A percentile compares a stretch with the other conserved stretches of the same genome.
phyloP scores from a whole-genome alignment of 164 flowering plant species.

The Stephania japonica region DNA sequence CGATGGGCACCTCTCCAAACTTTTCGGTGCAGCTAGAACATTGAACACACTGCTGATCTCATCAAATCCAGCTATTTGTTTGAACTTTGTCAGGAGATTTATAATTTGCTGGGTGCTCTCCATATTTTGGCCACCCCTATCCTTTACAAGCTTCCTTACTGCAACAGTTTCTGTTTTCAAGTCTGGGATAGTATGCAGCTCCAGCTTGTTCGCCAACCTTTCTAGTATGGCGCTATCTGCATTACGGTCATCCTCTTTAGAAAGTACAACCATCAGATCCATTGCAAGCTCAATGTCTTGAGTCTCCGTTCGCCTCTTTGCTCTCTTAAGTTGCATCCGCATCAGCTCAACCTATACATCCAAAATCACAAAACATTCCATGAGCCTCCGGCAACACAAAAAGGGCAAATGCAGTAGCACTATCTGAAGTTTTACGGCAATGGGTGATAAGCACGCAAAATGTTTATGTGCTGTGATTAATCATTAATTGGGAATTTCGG shows the following conservation, averaged over 20 bases:
- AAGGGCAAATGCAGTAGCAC: neutral
- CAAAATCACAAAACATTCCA: neutral
- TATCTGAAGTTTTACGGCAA: neutral
- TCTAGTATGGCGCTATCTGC: slow-evolving; percentile 70
- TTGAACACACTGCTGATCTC: slow-evolving; percentile 21
- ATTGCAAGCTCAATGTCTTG: slow-evolving; percentile 85
- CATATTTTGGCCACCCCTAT: slow-evolving; percentile 31
- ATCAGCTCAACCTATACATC: slow-evolving; percentile 51
- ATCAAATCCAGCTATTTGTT: slow-evolving; percentile 48
- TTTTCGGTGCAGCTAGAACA: slow-evolving; percentile 32
- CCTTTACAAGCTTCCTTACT: slow-evolving; percentile 42
- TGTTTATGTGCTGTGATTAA: neutral
- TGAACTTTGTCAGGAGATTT: slow-evolving; percentile 53
- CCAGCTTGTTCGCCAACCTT: slow-evolving; percentile 69
- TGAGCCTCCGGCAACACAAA: no score
- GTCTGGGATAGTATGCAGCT: slow-evolving; percentile 46
- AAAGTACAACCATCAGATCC: slow-evolving; percentile 75
- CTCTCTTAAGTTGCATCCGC: slow-evolving; percentile 50
- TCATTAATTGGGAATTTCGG: neutral
- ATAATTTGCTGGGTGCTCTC: slow-evolving; percentile 48
- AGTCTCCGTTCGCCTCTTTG: slow-evolving; percentile 63
- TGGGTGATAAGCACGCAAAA: neutral
- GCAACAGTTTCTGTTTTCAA: slow-evolving; percentile 51
- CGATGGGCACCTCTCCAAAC: slow-evolving; percentile 32
- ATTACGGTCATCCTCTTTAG: slow-evolving; percentile 48